phyloP scores from a whole-genome alignment of 768 basidiomycete species.

The Mycena crocata region DNA sequence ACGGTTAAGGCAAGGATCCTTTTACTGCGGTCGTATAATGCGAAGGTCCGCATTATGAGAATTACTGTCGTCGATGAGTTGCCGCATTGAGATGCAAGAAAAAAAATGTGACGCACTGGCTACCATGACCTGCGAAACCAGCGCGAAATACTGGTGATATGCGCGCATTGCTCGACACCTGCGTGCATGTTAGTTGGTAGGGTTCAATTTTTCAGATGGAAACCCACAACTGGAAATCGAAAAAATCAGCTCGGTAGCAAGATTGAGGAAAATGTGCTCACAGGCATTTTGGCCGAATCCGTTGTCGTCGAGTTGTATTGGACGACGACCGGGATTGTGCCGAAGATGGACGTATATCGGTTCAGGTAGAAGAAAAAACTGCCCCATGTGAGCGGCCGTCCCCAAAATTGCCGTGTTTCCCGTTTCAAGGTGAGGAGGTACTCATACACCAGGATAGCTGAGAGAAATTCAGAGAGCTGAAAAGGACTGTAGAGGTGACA shows the following conservation, averaged over 20 bases:
- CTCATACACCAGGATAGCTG: constrained; percentile 58
- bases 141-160: constrained; percentile 51
- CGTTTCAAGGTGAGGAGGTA: constrained; percentile 55
- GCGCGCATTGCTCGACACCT: constrained; percentile 48
- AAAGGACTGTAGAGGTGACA: constrained; percentile 1
- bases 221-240: constrained; percentile 14
- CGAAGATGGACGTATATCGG: constrained; percentile 53
- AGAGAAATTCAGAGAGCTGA: neutral
- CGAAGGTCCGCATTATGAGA: constrained; percentile 57
- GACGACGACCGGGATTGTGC: constrained; percentile 50
- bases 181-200: constrained; percentile 3
- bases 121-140: constrained; percentile 48
- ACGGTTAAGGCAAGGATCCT: constrained; percentile 44
- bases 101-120: constrained; percentile 41
- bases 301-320: constrained; percentile 49
- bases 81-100: no score
- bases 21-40: constrained; percentile 52
- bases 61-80: constrained; percentile 40
- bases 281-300: constrained; percentile 40
- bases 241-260: constrained; percentile 18
- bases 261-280: constrained; percentile 30
- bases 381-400: constrained; percentile 43
- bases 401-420: constrained; percentile 62
- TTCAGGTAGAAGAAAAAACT: constrained; percentile 54
- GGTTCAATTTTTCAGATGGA: neutral